Conservation (phyloP, 2,329 filamentous ascomycete genomes). For the Xylariaceae sp. region DNA sequence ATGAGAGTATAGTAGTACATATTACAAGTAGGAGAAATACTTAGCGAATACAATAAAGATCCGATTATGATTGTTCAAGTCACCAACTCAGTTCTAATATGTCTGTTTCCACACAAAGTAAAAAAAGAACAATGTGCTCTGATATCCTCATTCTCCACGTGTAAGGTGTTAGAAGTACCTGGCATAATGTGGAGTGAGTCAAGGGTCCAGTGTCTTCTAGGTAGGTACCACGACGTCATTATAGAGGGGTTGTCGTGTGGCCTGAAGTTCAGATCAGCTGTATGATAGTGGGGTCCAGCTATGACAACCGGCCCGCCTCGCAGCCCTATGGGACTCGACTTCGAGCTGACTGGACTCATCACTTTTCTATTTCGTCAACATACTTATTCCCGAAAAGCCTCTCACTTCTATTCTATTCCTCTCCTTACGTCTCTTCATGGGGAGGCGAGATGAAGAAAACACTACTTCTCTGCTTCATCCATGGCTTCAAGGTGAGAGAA, state of each 20-base stretch:
- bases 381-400: too few relatives aligned
- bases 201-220: constrained; percentile 5
- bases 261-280: background rate
- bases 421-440: constrained; percentile 24
- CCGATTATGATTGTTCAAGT: too few relatives aligned
- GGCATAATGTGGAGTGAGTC: too few relatives aligned
- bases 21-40: too few relatives aligned
- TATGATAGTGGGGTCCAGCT: constrained; percentile 5
- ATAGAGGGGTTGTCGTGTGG: constrained; percentile 14
- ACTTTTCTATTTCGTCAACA: constrained; percentile 3
- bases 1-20: too few relatives aligned
- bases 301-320: constrained; percentile 1
- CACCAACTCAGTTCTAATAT: too few relatives aligned
- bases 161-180: too few relatives aligned
- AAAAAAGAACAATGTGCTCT: too few relatives aligned
- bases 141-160: too few relatives aligned
- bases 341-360: background rate
- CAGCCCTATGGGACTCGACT: background rate
- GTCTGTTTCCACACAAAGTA: too few relatives aligned
- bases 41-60: too few relatives aligned
- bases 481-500: constrained; percentile 67
- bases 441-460: constrained; percentile 66
- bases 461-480: constrained; percentile 76
- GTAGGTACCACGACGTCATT: constrained; percentile 17
- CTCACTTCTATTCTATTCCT: too few relatives aligned